phyloP scores from a whole-genome alignment of 2,329 filamentous ascomycete species.

The Neofusicoccum parvum region DNA sequence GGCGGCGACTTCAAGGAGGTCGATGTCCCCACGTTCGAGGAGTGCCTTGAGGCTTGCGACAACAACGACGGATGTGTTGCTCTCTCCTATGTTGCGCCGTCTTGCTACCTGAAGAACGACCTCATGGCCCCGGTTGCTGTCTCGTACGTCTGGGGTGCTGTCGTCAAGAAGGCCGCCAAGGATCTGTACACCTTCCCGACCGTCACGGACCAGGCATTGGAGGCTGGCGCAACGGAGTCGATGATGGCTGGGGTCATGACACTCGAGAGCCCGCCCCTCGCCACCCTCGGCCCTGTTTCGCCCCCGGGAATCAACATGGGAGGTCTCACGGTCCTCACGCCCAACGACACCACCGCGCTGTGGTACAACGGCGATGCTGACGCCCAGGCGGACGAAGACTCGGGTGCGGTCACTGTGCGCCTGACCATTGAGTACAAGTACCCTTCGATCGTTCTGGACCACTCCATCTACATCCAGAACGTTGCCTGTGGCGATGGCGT shows the following conservation, averaged over 20 bases:
- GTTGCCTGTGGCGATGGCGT: conserved; percentile 12
- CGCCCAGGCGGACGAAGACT: background rate
- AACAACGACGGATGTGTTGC: background rate
- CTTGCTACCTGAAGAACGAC: conserved; percentile 11
- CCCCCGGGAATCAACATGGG: conserved; percentile 15
- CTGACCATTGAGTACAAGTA: conserved; percentile 21
- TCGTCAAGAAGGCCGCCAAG: conserved; percentile 13
- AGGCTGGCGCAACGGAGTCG: background rate
- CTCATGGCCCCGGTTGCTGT: background rate
- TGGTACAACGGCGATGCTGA: conserved; percentile 14
- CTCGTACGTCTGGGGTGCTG: conserved; percentile 5
- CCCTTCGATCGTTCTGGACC: conserved; percentile 23
- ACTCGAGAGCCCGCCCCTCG: background rate
- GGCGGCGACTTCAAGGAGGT: conserved; percentile 6
- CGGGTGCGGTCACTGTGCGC: background rate
- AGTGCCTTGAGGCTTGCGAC: conserved; percentile 3
- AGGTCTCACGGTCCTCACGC: background rate
- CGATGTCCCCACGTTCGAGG: background rate
- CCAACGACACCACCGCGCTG: background rate
- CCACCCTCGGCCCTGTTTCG: conserved; percentile 4
- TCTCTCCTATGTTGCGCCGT: background rate
- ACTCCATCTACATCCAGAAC: conserved; percentile 22
- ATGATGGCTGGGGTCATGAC: background rate
- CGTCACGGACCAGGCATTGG: background rate
- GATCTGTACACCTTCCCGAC: background rate